Evolutionary conservation across 768 basidiomycete species (phyloP).

Genomic region (Symmetrospora coprosmae): DNA sequence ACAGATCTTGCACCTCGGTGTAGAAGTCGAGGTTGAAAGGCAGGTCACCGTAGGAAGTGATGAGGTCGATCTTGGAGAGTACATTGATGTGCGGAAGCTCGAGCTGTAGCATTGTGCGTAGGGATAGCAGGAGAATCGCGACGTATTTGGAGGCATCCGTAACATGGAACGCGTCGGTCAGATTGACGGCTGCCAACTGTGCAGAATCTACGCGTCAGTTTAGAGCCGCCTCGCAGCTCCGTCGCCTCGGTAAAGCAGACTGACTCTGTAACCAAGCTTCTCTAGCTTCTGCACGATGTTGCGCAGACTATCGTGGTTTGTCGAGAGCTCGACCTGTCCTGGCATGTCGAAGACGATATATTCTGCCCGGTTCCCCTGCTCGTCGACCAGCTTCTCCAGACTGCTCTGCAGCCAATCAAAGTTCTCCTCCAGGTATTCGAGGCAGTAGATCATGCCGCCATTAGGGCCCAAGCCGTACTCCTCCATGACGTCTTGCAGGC

Average conservation of each 20-base stretch:
- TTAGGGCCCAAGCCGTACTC: slow-evolving; percentile 79
- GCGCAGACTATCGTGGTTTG: slow-evolving; percentile 82
- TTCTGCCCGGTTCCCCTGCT: slow-evolving; percentile 52
- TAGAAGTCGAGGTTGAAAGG: slow-evolving; percentile 97
- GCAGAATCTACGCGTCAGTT: no score
- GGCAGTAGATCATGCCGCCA: slow-evolving; percentile 87
- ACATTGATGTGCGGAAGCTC: slow-evolving; percentile 98
- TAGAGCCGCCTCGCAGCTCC: neutral
- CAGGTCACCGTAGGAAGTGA: slow-evolving; percentile 76
- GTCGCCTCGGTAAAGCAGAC: slow-evolving; percentile 36
- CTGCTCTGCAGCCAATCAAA: slow-evolving; percentile 50
- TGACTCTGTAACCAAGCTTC: slow-evolving; percentile 70
- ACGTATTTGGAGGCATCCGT: slow-evolving; percentile 92
- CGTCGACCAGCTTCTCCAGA: slow-evolving; percentile 49
- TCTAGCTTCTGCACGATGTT: slow-evolving; percentile 55
- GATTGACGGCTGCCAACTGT: slow-evolving; percentile 80
- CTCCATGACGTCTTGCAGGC: slow-evolving; percentile 71
- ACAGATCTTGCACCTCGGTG: slow-evolving; percentile 91
- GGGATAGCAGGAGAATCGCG: slow-evolving; percentile 73
- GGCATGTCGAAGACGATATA: slow-evolving; percentile 92
- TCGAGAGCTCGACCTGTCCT: slow-evolving; percentile 93
- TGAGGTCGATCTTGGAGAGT: slow-evolving; percentile 84
- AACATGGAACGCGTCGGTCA: slow-evolving; percentile 94
- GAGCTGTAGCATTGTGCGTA: slow-evolving; percentile 94
- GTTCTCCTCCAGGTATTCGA: slow-evolving; percentile 93